These are phyloP conservation scores for Dalechampia spathulata DNA, from an alignment of 441 rosid genomes.

Conservation along the genomic window DNA sequence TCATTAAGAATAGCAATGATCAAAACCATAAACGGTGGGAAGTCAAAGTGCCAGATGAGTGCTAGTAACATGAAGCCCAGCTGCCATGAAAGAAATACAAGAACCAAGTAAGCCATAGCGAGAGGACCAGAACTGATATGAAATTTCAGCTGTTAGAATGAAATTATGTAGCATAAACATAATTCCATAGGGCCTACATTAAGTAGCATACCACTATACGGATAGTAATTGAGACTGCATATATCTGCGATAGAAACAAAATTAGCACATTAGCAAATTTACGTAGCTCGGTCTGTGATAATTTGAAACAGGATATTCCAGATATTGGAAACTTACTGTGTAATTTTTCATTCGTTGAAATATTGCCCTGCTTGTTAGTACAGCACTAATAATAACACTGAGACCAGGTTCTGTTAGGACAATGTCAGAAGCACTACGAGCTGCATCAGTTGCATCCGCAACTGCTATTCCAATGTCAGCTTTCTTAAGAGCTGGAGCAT, in stretches of 20 bases:
- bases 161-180: too few relatives aligned
- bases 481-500: slow-evolving; percentile 98
- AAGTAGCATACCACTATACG: slow-evolving; percentile 92
- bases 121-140: too few relatives aligned
- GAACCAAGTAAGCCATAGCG: neutral
- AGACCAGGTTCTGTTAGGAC: slow-evolving; percentile 97
- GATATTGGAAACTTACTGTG: slow-evolving; percentile 58
- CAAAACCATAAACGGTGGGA: slow-evolving; percentile 99
- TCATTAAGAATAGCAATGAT: slow-evolving; percentile 94
- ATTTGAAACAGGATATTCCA: too few relatives aligned
- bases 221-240: slow-evolving; percentile 93
- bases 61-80: slow-evolving; percentile 95
- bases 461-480: slow-evolving; percentile 99
- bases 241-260: too few relatives aligned
- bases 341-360: slow-evolving; percentile 98
- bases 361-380: slow-evolving; percentile 90
- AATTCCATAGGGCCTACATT: too few relatives aligned
- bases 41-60: slow-evolving; percentile 93
- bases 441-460: slow-evolving; percentile 99
- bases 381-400: slow-evolving; percentile 97
- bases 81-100: slow-evolving; percentile 29
- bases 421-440: slow-evolving; percentile 96
- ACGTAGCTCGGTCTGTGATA: too few relatives aligned
- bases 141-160: too few relatives aligned
- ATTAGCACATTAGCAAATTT: too few relatives aligned